phyloP scores from a whole-genome alignment of 2,329 filamentous ascomycete genomes.

The Fusarium heterosporum region DNA sequence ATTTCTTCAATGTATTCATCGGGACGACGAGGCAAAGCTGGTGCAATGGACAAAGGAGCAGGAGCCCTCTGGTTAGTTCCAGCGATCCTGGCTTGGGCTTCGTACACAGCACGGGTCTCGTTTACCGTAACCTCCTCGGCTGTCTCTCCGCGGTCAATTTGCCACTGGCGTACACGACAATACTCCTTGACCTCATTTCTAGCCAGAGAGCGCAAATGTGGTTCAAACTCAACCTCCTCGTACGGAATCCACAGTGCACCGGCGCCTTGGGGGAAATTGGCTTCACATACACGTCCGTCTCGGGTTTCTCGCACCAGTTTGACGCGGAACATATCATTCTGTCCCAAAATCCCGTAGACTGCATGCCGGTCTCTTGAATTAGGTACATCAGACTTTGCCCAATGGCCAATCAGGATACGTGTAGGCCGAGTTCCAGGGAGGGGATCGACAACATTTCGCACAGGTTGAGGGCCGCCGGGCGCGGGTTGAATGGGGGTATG shows the following conservation, averaged over 20 bases:
- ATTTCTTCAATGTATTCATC: slow-evolving; percentile 33
- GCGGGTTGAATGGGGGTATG: slow-evolving; percentile 41
- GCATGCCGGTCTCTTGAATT: slow-evolving; percentile 67
- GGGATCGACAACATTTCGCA: slow-evolving; percentile 51
- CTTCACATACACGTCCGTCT: slow-evolving; percentile 67
- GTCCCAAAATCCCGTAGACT: slow-evolving; percentile 71
- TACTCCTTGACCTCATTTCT: slow-evolving; percentile 73
- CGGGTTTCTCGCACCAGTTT: slow-evolving; percentile 71
- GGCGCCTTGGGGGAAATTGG: slow-evolving; percentile 70
- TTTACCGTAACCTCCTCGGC: slow-evolving; percentile 62
- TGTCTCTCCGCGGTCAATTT: slow-evolving; percentile 66
- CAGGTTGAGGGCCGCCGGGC: slow-evolving; percentile 34
- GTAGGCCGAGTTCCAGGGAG: slow-evolving; percentile 67
- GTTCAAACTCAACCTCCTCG: slow-evolving; percentile 70
- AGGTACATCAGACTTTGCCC: slow-evolving; percentile 65
- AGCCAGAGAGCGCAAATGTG: slow-evolving; percentile 63
- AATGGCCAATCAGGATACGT: slow-evolving; percentile 69
- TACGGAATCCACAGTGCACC: slow-evolving; percentile 73
- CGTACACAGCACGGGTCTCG: slow-evolving; percentile 63
- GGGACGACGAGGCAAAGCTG: slow-evolving; percentile 37
- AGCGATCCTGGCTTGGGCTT: slow-evolving; percentile 60
- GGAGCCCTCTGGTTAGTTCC: slow-evolving; percentile 49
- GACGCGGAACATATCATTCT: slow-evolving; percentile 73
- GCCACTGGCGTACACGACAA: slow-evolving; percentile 69
- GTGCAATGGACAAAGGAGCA: slow-evolving; percentile 43